phyloP scores from a whole-genome alignment of 441 rosid genomes.

The Eruca vesicaria region DNA sequence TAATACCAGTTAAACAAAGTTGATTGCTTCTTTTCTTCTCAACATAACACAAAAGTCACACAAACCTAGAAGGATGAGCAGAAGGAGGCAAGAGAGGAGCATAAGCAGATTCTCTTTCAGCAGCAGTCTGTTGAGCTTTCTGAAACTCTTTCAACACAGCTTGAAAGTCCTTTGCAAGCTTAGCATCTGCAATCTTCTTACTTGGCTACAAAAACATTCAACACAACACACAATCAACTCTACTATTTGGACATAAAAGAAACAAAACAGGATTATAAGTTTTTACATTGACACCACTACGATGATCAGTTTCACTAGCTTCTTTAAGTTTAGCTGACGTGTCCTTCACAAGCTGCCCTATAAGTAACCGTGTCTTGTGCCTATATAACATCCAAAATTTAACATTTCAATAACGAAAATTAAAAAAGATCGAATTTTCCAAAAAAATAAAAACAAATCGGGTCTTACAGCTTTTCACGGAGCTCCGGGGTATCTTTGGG shows the following conservation, averaged over 20 bases:
- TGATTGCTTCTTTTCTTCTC: neutral
- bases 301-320: slow-evolving; percentile 88
- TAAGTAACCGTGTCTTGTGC: slow-evolving; percentile 80
- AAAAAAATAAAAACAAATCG: neutral
- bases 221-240: slow-evolving; percentile 17
- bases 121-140: slow-evolving; percentile 91
- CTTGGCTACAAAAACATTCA: slow-evolving; percentile 63
- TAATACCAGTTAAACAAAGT: neutral
- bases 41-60: neutral
- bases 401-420: neutral
- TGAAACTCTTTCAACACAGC: slow-evolving; percentile 91
- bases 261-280: neutral
- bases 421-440: no score
- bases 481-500: slow-evolving; percentile 95
- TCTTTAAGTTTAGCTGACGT: slow-evolving; percentile 93
- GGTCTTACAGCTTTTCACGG: slow-evolving; percentile 78
- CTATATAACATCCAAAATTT: slow-evolving; percentile 31
- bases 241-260: neutral
- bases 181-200: slow-evolving; percentile 92
- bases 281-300: slow-evolving; percentile 66
- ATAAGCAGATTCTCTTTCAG: slow-evolving; percentile 88
- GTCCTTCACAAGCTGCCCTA: slow-evolving; percentile 87
- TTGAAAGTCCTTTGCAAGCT: slow-evolving; percentile 96
- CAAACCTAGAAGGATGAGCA: slow-evolving; percentile 30
- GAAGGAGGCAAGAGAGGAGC: slow-evolving; percentile 77